Base-by-base conservation (phyloP, 2,329 filamentous ascomycete species). In the Aspergillus tamarii region DNA sequence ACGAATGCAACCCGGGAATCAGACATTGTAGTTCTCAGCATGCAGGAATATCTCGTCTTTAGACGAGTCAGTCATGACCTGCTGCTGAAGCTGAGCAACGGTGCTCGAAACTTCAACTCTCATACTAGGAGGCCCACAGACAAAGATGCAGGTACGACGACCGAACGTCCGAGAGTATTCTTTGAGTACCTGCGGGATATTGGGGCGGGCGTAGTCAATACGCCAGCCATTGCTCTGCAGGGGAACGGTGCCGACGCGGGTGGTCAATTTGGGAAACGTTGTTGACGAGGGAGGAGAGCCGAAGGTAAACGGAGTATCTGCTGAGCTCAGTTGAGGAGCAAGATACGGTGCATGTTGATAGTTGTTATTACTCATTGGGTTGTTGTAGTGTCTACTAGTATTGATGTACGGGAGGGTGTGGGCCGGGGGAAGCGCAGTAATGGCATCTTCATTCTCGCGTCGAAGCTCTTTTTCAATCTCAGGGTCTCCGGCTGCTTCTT, bases 11-110 rank as follows among this genome's bases (percentile, higher is more conserved):
- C 46, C 7, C 45, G 64, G 14, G 23, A 57, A 59, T 84, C 78
- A 97, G 66, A 97, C 83, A 58, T 93, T 92, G 81, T 97, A 97
- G 77, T 97, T 97, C 83, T 98, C 94, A 4, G 94, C 92, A 81
- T 97, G 94, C 76, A 97, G 79, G 77, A 94, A 97, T 60, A 98
- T 91, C 84, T 97, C 94, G 74, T 97, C 94, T 54, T 91, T 86
- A 70, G 86, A 85, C 39, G 89, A 87, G 70, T 93, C 89, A 7
- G 86, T 88, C 90, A 92, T 93, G 57, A 98, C 93, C 77, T 90
- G 88, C 30, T 87, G 87, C 83, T 98, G 94, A 72, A 97, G 80
- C 63, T 86, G 82, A 3, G 94, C 94, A 28, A 97, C 92, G 0
- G 92, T 91, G 69, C 88, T 91, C n/a, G 91, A 89, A 19, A 97